Evolutionary conservation across 805 yeast genomes (phyloP).

Genomic region (Hanseniaspora guilliermondii): DNA sequence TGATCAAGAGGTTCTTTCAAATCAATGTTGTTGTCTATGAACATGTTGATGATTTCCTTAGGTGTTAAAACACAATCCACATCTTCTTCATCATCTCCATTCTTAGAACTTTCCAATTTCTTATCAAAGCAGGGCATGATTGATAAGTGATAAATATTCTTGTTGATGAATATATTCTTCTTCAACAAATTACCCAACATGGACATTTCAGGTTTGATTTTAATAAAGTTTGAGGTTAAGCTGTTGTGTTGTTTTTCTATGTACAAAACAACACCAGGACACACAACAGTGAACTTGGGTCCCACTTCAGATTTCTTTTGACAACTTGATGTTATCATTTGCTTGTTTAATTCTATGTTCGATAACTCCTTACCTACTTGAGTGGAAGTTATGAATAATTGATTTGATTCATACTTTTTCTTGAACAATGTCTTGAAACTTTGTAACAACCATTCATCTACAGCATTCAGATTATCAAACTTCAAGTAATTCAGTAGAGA

Average conservation of each 20-base stretch:
- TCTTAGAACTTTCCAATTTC: conserved; percentile 87
- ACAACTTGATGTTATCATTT: conserved; percentile 15
- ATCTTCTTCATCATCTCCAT: conserved; percentile 44
- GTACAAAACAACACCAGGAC: conserved; percentile 95
- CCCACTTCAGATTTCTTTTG: conserved; percentile 13
- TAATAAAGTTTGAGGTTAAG: conserved; percentile 55
- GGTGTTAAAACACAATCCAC: conserved; percentile 95
- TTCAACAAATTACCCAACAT: conserved; percentile 70
- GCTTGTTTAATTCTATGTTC: conserved; percentile 38
- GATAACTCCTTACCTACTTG: conserved; percentile 68
- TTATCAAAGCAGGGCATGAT: conserved; percentile 97
- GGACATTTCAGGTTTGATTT: conserved; percentile 83
- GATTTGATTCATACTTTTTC: conserved; percentile 52
- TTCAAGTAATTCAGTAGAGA: conserved; percentile 59
- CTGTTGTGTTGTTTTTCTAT: conserved; percentile 93
- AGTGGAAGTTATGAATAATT: conserved; percentile 52
- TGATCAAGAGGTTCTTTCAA: background rate
- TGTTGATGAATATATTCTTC: conserved; percentile 26
- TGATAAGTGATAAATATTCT: conserved; percentile 60
- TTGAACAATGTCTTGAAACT: conserved; percentile 34
- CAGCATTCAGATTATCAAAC: conserved; percentile 36
- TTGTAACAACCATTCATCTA: conserved; percentile 50
- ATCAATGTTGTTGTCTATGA: conserved; percentile 34
- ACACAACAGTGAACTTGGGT: conserved; percentile 60
- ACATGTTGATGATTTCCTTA: conserved; percentile 63